Evolutionary conservation across 306 rosid species (phyloP).

Genomic region (Pyrus betulifolia): DNA sequence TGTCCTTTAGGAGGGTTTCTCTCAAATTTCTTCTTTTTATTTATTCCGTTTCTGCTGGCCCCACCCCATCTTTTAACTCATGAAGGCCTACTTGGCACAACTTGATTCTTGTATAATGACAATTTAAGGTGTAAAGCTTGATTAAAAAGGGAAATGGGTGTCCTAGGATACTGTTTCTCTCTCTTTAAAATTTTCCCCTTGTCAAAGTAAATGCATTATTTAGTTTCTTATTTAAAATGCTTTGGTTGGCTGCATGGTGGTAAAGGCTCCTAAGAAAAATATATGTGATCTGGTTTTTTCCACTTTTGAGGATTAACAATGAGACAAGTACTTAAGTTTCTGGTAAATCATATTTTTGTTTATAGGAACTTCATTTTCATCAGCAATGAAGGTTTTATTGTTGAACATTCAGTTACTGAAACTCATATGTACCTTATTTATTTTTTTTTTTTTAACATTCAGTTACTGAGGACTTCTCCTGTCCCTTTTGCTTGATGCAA

Average conservation of each 20-base stretch:
- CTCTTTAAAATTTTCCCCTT: neutral
- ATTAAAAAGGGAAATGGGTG: neutral
- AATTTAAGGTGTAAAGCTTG: neutral
- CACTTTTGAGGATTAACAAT: neutral
- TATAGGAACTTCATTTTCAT: neutral
- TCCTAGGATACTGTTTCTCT: neutral
- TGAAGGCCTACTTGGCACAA: neutral
- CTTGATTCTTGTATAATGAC: neutral
- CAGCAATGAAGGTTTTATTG: neutral
- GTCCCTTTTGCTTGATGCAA: slow-evolving; percentile 92
- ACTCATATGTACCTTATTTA: neutral
- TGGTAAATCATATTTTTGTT: neutral
- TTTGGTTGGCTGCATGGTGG: neutral
- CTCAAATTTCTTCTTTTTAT: neutral
- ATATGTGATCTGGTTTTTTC: neutral
- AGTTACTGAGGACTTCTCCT: slow-evolving; percentile 88
- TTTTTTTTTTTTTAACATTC: slow-evolving; percentile 21
- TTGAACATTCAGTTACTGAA: neutral
- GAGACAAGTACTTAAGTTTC: neutral
- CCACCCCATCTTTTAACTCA: neutral
- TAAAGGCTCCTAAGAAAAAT: neutral
- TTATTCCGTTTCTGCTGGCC: neutral
- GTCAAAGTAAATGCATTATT: neutral
- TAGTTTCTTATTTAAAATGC: neutral
- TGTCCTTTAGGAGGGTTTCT: neutral